Base-by-base conservation (phyloP, 208 protist genomes). In the Blastocrithidia nonstop region DNA sequence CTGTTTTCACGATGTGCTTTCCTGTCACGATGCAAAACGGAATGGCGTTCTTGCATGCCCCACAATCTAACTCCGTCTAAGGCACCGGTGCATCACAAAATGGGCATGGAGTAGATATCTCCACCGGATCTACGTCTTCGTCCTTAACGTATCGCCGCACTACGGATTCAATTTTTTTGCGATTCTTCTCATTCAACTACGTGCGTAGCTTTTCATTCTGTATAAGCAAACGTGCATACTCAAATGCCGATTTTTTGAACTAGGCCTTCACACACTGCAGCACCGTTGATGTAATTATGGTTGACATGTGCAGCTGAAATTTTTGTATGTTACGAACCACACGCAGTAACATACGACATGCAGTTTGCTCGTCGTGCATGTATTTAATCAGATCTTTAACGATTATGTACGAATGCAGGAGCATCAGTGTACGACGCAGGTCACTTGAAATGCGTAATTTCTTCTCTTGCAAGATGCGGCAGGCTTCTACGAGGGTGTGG, bases 341-440 rank as follows among this genome's bases (percentile, higher is more conserved):
- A 9, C 96, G 88, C 25, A 97, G 58, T 15, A 98, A 76, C 92
- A 98, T 93, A 23, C 95, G 82, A 35, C 91, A 94, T 9, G 88
- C 93, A 0, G 66, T 81, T 17, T 66, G 41, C 50, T 96, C 82
- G 35, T 98, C 88, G 11, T 84, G 47, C 77, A 93, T 79, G 22
- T 72, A 43, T 41, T 93, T 85, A 19, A 96, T 66, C 32, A 96
- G 61, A 28, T 86, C 67, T 74, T 97, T 97, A 6, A 95, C 95
- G 36, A 98, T 84, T 13, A 98, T 58, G 73, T 98, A 98, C 1
- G 78, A 94, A 66, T 98, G 95, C 13, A 98, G 73, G 8, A 98
- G 62, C 76, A 96, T 95, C 26, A 98, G 69, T 6, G 69, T 68
- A 13, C 82, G 72, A 6, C 68, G 65, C 37, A 98, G 59, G 33